A percentile compares a stretch with the other conserved stretches of the same genome.
Conservation (phyloP, 257 asterid species). For the Gentiana straminea region DNA sequence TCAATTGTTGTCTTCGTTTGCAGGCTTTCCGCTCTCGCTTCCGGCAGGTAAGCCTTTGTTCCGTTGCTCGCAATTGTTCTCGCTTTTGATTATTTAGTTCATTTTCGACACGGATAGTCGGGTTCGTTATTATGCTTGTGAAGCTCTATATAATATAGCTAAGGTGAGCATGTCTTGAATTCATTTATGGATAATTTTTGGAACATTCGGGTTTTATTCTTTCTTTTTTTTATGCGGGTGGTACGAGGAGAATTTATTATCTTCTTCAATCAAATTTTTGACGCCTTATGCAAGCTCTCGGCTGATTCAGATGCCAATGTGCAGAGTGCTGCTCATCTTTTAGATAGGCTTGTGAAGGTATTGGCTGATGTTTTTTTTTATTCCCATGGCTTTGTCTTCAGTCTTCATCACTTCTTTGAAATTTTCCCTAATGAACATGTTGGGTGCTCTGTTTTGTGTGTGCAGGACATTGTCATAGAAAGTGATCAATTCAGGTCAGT, state of each 20-base stretch:
- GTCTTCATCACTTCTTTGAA: not conserved
- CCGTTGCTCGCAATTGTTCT: no score
- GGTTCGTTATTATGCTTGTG: constrained; percentile 99
- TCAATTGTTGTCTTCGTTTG: no score
- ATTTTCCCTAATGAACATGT: not conserved
- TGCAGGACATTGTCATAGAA: constrained; percentile 97
- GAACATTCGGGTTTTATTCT: constrained; percentile 21
- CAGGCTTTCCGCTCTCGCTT: no score
- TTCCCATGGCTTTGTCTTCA: not conserved
- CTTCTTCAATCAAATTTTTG: constrained; percentile 95
- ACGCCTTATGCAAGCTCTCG: constrained; percentile 91
- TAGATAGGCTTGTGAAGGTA: constrained; percentile 97
- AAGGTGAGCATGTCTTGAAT: constrained; percentile 45
- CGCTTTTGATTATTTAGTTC: no score
- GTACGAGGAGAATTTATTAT: constrained; percentile 98
- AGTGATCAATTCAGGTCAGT: constrained; percentile 97
- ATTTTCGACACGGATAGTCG: constrained; percentile 94
- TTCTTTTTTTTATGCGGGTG: constrained; percentile 44
- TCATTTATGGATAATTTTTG: constrained; percentile 7
- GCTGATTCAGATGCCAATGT: constrained; percentile 98
- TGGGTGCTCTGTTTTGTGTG: not conserved
- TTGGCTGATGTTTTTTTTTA: constrained; percentile 6
- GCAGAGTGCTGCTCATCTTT: constrained; percentile 99
- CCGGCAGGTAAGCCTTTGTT: no score
- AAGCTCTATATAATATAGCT: constrained; percentile 97